phyloP scores from a whole-genome alignment of 768 basidiomycete species.

The Boletus reticulatus region DNA sequence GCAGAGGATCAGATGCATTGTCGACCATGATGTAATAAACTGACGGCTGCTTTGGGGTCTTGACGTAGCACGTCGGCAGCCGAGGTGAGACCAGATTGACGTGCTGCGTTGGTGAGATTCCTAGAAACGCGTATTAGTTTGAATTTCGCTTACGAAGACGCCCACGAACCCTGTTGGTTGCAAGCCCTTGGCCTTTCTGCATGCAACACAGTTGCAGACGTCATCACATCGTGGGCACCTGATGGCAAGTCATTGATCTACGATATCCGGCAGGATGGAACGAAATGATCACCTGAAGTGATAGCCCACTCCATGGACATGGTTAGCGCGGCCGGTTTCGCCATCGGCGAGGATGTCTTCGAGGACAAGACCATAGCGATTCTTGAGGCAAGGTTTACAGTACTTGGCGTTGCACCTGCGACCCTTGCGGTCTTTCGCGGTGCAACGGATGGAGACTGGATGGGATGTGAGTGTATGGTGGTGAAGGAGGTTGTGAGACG shows the following conservation, averaged over 20 bases:
- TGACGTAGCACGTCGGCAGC: slow-evolving; percentile 37
- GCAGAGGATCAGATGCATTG: slow-evolving; percentile 7
- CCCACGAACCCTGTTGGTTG: slow-evolving; percentile 54
- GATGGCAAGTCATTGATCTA: slow-evolving; percentile 13
- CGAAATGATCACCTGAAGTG: slow-evolving; percentile 48
- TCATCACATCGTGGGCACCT: slow-evolving; percentile 72
- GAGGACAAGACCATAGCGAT: slow-evolving; percentile 51
- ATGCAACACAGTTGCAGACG: slow-evolving; percentile 64
- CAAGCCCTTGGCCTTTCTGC: slow-evolving; percentile 62
- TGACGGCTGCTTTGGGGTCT: slow-evolving; percentile 33
- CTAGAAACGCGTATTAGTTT: slow-evolving; percentile 24
- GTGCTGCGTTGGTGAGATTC: slow-evolving; percentile 38
- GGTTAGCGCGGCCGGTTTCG: slow-evolving; percentile 26
- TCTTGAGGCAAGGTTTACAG: slow-evolving; percentile 65
- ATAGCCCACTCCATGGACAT: slow-evolving; percentile 36
- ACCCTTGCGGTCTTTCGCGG: slow-evolving; percentile 29
- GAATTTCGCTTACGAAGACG: neutral
- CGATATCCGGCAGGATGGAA: slow-evolving; percentile 2
- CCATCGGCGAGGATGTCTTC: slow-evolving; percentile 42
- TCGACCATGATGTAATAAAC: slow-evolving; percentile 3
- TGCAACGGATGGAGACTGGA: slow-evolving; percentile 39
- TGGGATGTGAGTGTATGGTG: slow-evolving; percentile 6
- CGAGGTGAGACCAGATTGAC: slow-evolving; percentile 37
- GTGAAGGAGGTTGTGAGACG: slow-evolving; percentile 12
- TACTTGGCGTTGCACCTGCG: slow-evolving; percentile 57